Conservation (phyloP, 1,284 basidiomycete genomes). For the Cutaneotrichosporon spelunceum region DNA sequence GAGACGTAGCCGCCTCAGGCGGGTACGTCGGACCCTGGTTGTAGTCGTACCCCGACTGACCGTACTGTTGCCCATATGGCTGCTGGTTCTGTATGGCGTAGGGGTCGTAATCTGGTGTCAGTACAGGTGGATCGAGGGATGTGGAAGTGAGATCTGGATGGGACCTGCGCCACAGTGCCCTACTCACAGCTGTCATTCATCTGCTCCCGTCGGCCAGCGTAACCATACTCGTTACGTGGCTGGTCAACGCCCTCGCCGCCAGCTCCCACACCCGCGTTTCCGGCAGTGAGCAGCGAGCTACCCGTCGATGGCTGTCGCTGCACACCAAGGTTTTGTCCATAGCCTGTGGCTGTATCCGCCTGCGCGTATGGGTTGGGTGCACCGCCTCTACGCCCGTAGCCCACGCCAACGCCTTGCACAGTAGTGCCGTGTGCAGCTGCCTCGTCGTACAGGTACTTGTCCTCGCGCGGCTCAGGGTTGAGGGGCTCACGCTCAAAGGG, state of each 20-base stretch:
- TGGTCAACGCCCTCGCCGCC: slow-evolving; percentile 35
- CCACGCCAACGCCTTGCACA: slow-evolving; percentile 42
- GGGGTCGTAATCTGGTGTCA: slow-evolving; percentile 16
- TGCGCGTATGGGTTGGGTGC: slow-evolving; percentile 16
- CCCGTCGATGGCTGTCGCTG: slow-evolving; percentile 16
- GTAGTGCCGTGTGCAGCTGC: slow-evolving; percentile 28
- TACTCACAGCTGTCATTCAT: slow-evolving; percentile 9
- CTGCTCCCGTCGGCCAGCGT: slow-evolving; percentile 18
- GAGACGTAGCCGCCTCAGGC: slow-evolving; percentile 1
- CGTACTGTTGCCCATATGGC: slow-evolving; percentile 21
- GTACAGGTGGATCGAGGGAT: not conserved
- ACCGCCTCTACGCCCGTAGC: slow-evolving; percentile 23
- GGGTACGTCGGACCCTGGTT: slow-evolving; percentile 15
- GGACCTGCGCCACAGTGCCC: not conserved
- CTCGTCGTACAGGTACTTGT: slow-evolving; percentile 44
- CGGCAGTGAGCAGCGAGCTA: slow-evolving; percentile 23
- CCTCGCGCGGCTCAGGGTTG: slow-evolving; percentile 30
- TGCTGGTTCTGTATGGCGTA: slow-evolving; percentile 27
- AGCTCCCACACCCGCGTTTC: slow-evolving; percentile 34
- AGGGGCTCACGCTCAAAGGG: slow-evolving; percentile 38
- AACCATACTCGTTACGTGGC: slow-evolving; percentile 19
- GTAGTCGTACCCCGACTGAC: slow-evolving; percentile 15
- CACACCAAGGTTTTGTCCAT: slow-evolving; percentile 14
- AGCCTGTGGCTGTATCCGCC: slow-evolving; percentile 16
- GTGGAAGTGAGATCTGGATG: not conserved